Evolutionary conservation across 208 protist genomes (phyloP), one percentile per base, ranked within the genome.

Genomic region (Acanthamoeba culbertsoni): DNA sequence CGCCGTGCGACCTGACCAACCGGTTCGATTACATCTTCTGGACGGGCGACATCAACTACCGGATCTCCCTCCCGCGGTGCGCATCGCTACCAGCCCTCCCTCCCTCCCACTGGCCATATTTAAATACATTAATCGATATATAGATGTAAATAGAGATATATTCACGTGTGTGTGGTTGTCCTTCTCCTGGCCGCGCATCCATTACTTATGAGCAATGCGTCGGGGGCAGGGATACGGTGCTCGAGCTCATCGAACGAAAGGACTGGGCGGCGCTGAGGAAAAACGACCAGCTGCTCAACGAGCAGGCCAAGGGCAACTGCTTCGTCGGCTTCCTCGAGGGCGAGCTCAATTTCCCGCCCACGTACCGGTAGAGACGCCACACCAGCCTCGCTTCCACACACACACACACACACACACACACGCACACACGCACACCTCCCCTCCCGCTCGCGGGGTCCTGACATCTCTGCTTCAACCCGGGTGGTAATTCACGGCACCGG

Each of bases 31-130:
- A 94, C 53, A 37, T 97, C 26, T 95, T 97, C 73, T 97, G 96
- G 96, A 62, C 95, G 40, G 96, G 96, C 14, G 96, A 97, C 88
- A 86, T 97, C 73, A 97, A 97, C 93, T 97, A 96, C 63, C 94
- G 96, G 75, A 93, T 97, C 51, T 73, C 94, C 48, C 43, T 92
- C 0, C 88, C 88, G 0, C 40, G 88, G 63, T 79, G 43, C 26
- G 35, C 23, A 92, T 4, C 7, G 31, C 51, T 62, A 86, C 28
- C 55, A 90, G 18, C 33, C 40, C 4, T 86, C 94, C 46, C 7
- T 26, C 18, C 62, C n/a, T 26, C 23, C 31, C 31, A 28, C 31
- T 71, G 62, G 31, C 62, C n/a, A 71, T 37, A 6, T 26, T n/a
- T 14, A 28, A n/a, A n/a, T n/a, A n/a, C n/a, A n/a, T n/a, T n/a